Evolutionary conservation across 2,329 filamentous ascomycete genomes (phyloP), one percentile per base, ranked within the genome.

Genomic region (Colletotrichum euphorbiae): DNA sequence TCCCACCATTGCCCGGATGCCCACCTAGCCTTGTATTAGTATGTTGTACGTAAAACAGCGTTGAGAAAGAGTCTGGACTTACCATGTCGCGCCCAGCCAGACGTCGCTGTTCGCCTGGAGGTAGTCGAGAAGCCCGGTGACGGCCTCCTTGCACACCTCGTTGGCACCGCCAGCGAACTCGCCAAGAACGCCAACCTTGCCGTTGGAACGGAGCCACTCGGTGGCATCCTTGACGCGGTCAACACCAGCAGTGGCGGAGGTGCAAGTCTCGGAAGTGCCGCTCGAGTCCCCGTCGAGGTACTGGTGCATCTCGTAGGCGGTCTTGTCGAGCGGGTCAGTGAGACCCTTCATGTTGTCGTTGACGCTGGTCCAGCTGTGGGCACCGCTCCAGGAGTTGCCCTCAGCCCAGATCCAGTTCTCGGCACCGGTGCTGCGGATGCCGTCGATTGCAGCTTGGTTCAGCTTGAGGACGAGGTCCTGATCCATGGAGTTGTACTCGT

Each of bases 401-500:
- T 84, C 82, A 61, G 80, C 81, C 54, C 84, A 83, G 72, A 85
- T 84, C 73, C 81, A 82, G 28, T 74, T 74, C 0, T 77, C 86
- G 11, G 86, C 85, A 19, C 86, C 85, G 7, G 84, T 80, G 17
- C 76, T 82, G 55, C 86, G 85, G 75, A 88, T 87, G 69, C 81
- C 84, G 73, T 87, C 75, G 71, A 88, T 87, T 67, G 85, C 86
- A 43, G 84, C 85, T 74, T 88, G 86, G 81, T 88, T 88, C 54
- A 88, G 83, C 70, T 82, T 75, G 15, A 85, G 77, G 17, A 88
- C 85, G 13, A 87, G 82, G 4, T 73, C 75, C 74, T 87, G 84
- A 75, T 85, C 83, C 81, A 87, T 86, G 75, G 83, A 82, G 75
- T 88, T 80, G 75, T 85, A 87, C 77, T 88, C 86, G 75, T 88